A percentile compares a stretch with the other conserved stretches of the same genome.
These are phyloP conservation scores for Hanseniaspora taiwanica DNA, from an alignment of 805 yeast species.

Conservation along the genomic window DNA sequence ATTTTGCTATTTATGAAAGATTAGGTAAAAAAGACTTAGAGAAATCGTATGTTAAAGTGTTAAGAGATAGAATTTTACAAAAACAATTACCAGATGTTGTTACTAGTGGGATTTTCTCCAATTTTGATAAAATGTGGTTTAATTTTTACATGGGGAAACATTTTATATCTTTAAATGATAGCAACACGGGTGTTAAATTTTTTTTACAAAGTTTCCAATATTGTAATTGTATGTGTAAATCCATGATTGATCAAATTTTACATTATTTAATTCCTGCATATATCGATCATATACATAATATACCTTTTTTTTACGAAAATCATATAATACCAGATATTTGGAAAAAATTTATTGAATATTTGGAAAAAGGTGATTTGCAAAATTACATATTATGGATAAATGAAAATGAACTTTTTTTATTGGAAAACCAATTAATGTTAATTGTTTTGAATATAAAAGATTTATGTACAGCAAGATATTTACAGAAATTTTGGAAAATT, in stretches of 20 bases:
- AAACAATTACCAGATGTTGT: constrained; percentile 8
- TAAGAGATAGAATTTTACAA: constrained; percentile 33
- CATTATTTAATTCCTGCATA: constrained; percentile 44
- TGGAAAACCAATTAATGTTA: constrained; percentile 48
- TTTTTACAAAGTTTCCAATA: constrained; percentile 6
- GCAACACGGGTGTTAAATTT: constrained; percentile 2
- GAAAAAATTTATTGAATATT: constrained; percentile 33
- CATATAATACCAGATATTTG: constrained; percentile 33
- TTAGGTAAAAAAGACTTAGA: constrained; percentile 60
- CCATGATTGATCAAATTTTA: constrained; percentile 31
- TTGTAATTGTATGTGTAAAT: constrained; percentile 7
- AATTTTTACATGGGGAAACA: constrained; percentile 59
- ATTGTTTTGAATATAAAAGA: constrained; percentile 28
- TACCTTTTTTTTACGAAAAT: constrained; percentile 6
- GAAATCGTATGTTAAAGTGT: constrained; percentile 57
- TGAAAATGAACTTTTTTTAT: constrained; percentile 34
- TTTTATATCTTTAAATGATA: constrained; percentile 38
- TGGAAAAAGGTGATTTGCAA: constrained; percentile 43
- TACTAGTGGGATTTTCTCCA: constrained; percentile 22
- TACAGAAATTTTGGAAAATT: not conserved
- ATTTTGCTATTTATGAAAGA: constrained; percentile 56
- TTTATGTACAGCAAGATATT: constrained; percentile 1
- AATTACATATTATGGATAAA: constrained; percentile 33
- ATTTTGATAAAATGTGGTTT: constrained; percentile 44
- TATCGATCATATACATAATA: constrained; percentile 37